Evolutionary conservation across 2,329 filamentous ascomycete species (phyloP), one percentile per base, ranked within the genome.

Genomic region (Curvularia verruculosa): DNA sequence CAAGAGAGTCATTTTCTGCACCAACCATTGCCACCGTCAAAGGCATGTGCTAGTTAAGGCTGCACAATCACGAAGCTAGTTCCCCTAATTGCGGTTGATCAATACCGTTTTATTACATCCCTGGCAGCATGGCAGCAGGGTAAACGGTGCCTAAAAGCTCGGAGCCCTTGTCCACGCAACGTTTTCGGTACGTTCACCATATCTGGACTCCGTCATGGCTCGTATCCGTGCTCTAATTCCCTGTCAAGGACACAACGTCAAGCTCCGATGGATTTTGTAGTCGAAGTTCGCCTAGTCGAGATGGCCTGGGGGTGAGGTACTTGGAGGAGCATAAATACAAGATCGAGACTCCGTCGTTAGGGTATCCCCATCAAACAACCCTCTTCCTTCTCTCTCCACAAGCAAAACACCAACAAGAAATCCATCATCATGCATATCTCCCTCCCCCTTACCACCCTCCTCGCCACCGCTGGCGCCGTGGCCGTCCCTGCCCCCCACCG

Each of bases 391-490:
- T 49, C 47, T 47, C 34, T 19, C 23, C 43, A 21, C 5, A 8
- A n/a, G 10, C 12, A 3, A 21, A 40, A 31, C 40, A 37, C 7
- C n/a, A n/a, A 48, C 59, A 19, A n/a, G 9, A 36, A 36, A 36
- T 6, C 15, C 34, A 36, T n/a, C 15, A 36, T 7, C 13, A 69
- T 69, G 63, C 60, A 65, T 46, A 61, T 66, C 31, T 15, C 31
- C 61, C 39, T 66, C 55, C 60, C 64, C 49, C 31, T 64, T 34
- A 57, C 64, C 54, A 49, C 66, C 53, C 50, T 60, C 47, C 57
- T 69, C 58, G 57, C 59, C 57, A 61, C 59, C 26, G 61, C 59
- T 56, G 57, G 58, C 58, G 60, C 59, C 26, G 64, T 67, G 10
- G 65, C 66, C 19, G 62, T 64, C 7, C 66, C 67, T 21, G 52